Evolutionary conservation across 306 rosid genomes (phyloP).

Genomic region (Quercus agrifolia): DNA sequence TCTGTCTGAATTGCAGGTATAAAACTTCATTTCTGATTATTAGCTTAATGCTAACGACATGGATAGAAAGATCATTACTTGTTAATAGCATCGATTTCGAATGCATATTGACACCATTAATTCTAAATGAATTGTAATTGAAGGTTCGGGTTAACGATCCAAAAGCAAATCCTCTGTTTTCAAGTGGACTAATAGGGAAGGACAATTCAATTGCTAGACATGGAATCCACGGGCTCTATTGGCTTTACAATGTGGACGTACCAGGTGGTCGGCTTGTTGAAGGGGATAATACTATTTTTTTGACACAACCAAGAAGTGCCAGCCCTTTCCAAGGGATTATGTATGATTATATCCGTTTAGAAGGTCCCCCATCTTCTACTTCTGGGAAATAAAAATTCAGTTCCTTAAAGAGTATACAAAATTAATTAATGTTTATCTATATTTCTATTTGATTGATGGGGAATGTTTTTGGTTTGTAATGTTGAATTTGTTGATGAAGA

Average conservation of each 20-base stretch:
- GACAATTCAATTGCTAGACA: slow-evolving; percentile 94
- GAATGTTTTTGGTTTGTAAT: no score
- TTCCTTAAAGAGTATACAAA: neutral
- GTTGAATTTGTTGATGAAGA: no score
- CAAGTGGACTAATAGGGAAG: slow-evolving; percentile 82
- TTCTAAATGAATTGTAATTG: neutral
- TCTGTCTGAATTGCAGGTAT: slow-evolving; percentile 75
- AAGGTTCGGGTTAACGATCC: slow-evolving; percentile 81
- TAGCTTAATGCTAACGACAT: neutral
- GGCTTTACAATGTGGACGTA: slow-evolving; percentile 62
- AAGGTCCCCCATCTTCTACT: slow-evolving; percentile 44
- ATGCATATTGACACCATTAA: neutral
- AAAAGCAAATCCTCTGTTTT: slow-evolving; percentile 48
- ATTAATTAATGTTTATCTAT: neutral
- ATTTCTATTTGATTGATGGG: no score
- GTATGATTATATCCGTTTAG: slow-evolving; percentile 90
- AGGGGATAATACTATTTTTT: slow-evolving; percentile 71
- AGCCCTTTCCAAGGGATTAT: slow-evolving; percentile 75
- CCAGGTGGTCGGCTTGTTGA: slow-evolving; percentile 36
- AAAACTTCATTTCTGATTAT: neutral
- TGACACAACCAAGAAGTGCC: slow-evolving; percentile 64
- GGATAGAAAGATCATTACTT: no score
- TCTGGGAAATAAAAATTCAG: neutral
- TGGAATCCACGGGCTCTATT: slow-evolving; percentile 85
- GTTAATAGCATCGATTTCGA: neutral